These are phyloP conservation scores for Coniosporium apollinis DNA, from an alignment of 495 filamentous ascomycete species.

Conservation along the genomic window DNA sequence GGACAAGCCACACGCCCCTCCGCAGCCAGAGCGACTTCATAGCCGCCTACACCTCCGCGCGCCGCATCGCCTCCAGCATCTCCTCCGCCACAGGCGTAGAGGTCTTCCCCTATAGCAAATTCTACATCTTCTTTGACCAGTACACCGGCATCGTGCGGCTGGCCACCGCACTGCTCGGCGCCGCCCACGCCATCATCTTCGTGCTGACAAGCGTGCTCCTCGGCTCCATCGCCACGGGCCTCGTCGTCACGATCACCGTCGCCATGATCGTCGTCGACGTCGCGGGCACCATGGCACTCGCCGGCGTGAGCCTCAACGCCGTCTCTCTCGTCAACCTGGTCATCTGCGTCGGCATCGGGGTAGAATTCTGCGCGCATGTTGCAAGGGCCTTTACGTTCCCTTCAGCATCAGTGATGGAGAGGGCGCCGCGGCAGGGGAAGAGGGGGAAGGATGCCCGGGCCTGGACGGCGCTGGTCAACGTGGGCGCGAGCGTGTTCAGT, in stretches of 20 bases:
- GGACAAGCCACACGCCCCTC: constrained; percentile 72
- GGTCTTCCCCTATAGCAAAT: constrained; percentile 89
- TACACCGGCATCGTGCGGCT: constrained; percentile 72
- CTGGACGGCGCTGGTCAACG: constrained; percentile 84
- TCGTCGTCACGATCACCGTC: constrained; percentile 69
- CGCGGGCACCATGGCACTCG: constrained; percentile 81
- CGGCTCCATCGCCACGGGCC: constrained; percentile 66
- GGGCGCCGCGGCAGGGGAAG: constrained; percentile 45
- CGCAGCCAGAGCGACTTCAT: constrained; percentile 89
- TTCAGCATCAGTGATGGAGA: constrained; percentile 54
- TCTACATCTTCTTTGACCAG: constrained; percentile 98
- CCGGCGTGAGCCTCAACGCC: constrained; percentile 82
- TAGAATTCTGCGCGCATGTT: constrained; percentile 96
- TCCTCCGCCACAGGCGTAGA: constrained; percentile 48
- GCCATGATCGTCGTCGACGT: constrained; percentile 91
- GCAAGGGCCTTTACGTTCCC: constrained; percentile 95
- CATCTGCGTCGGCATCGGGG: constrained; percentile 87
- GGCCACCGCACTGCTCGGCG: constrained; percentile 60
- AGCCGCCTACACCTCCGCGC: constrained; percentile 69
- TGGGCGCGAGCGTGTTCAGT: constrained; percentile 83
- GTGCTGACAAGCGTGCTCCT: constrained; percentile 59
- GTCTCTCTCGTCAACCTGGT: constrained; percentile 93
- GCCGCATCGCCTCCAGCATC: constrained; percentile 68
- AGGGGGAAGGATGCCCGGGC: constrained; percentile 67
- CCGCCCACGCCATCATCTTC: constrained; percentile 70